Evolutionary conservation across 2,329 filamentous ascomycete genomes (phyloP).

Genomic region (Fusarium sp.): DNA sequence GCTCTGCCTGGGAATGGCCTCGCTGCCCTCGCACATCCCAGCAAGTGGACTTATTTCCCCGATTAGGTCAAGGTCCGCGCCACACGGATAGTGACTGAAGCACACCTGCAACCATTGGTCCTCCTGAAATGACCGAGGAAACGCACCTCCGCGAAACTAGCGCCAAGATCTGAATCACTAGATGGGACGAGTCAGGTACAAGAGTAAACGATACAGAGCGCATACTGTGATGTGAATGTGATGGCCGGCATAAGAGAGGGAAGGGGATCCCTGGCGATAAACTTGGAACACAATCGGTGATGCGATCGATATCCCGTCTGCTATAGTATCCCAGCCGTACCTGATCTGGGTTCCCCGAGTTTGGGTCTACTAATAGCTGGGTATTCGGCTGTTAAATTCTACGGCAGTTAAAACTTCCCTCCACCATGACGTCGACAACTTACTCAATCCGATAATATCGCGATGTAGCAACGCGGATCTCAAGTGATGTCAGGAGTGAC

Average conservation of each 20-base stretch:
- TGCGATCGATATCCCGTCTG: neutral
- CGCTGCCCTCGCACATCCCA: slow-evolving; percentile 19
- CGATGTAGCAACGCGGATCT: slow-evolving; percentile 14
- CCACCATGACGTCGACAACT: slow-evolving; percentile 32
- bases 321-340: neutral
- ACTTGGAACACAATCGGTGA: neutral
- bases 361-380: slow-evolving; percentile 4
- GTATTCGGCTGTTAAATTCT: slow-evolving; percentile 17
- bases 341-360: slow-evolving; percentile 1
- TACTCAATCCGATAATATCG: slow-evolving; percentile 15
- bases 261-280: neutral
- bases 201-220: neutral
- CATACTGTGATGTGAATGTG: slow-evolving; percentile 1
- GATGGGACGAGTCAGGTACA: slow-evolving; percentile 25
- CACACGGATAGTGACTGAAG: slow-evolving; percentile 32
- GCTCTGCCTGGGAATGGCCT: slow-evolving; percentile 9
- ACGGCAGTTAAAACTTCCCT: slow-evolving; percentile 24
- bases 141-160: slow-evolving; percentile 14
- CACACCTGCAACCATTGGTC: slow-evolving; percentile 37
- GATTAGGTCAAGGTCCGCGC: slow-evolving; percentile 40
- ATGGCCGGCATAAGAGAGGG: slow-evolving; percentile 1
- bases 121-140: slow-evolving; percentile 38
- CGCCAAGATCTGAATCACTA: slow-evolving; percentile 27
- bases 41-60: slow-evolving; percentile 19
- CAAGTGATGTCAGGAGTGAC: slow-evolving; percentile 28